phyloP scores from a whole-genome alignment of 768 basidiomycete species.

The Tylopilus cervinicoccineus region DNA sequence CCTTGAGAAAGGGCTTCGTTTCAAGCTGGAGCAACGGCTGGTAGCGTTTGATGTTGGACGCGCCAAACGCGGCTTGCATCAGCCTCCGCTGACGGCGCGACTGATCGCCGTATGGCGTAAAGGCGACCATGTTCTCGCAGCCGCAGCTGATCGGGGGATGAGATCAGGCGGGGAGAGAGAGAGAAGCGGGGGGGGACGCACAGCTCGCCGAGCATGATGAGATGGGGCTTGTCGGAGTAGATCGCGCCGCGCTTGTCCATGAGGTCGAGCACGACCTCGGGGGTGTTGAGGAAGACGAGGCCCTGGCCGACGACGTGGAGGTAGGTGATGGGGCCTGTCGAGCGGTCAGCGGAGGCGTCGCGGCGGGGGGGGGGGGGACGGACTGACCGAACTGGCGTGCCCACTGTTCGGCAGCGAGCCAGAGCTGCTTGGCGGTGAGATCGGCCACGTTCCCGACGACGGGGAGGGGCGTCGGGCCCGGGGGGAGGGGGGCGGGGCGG shows the following conservation, averaged over 20 bases:
- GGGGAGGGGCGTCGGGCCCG: slow-evolving; percentile 65
- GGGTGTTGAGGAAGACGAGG: slow-evolving; percentile 63
- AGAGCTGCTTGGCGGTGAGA: slow-evolving; percentile 57
- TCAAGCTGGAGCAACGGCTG: slow-evolving; percentile 53
- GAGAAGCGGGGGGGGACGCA: slow-evolving; percentile 32
- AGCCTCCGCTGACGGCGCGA: slow-evolving; percentile 63
- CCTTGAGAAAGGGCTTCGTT: slow-evolving; percentile 53
- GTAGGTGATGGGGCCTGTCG: slow-evolving; percentile 56
- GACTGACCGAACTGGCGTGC: slow-evolving; percentile 57
- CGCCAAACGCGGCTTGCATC: slow-evolving; percentile 60
- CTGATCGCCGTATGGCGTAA: slow-evolving; percentile 62
- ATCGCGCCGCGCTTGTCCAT: slow-evolving; percentile 68
- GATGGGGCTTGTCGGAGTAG: slow-evolving; percentile 69
- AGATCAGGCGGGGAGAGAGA: not conserved
- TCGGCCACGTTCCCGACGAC: slow-evolving; percentile 62
- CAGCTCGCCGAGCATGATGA: slow-evolving; percentile 71
- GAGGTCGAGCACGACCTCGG: slow-evolving; percentile 56
- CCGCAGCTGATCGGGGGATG: slow-evolving; percentile 38
- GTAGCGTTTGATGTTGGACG: slow-evolving; percentile 50
- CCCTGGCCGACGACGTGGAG: slow-evolving; percentile 63
- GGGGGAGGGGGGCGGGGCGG: slow-evolving; percentile 45
- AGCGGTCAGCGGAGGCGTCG: too few species aligned
- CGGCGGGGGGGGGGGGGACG: too few species aligned
- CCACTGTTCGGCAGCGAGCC: slow-evolving; percentile 62
- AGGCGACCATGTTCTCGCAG: slow-evolving; percentile 69